Evolutionary conservation across 2,329 filamentous ascomycete genomes (phyloP).

Genomic region (Penicillium sp.): DNA sequence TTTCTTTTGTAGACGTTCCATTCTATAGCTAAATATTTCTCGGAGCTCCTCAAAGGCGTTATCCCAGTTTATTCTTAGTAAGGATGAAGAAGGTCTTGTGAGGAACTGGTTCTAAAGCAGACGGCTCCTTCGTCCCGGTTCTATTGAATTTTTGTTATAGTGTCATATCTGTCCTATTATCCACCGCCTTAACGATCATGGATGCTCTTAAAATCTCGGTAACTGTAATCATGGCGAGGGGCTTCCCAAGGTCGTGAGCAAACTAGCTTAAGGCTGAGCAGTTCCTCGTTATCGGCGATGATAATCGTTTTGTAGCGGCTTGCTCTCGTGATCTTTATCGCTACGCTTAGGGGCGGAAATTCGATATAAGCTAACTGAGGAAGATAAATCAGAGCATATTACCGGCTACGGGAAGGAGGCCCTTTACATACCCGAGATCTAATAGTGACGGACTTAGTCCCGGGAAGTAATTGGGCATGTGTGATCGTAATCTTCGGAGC

Average conservation of each 20-base stretch:
- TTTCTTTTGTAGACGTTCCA: conserved; percentile 11
- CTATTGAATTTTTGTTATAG: not conserved
- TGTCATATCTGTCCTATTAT: not conserved
- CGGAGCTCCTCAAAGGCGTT: conserved; percentile 13
- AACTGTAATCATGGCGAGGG: conserved; percentile 1
- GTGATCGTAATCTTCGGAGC: not conserved
- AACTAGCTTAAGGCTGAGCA: not conserved
- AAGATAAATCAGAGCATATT: conserved; percentile 12
- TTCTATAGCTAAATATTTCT: conserved; percentile 14
- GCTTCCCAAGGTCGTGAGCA: not conserved
- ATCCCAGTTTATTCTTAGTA: not conserved
- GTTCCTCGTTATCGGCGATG: not conserved
- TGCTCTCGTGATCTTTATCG: not conserved
- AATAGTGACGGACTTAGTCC: not conserved
- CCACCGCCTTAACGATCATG: not conserved
- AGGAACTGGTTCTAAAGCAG: not conserved
- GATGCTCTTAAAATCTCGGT: not conserved
- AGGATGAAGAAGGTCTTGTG: not conserved
- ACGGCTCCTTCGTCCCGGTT: not conserved
- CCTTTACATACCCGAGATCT: not conserved
- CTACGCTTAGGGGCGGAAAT: not conserved
- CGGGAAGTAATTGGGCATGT: not conserved
- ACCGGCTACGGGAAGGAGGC: not conserved
- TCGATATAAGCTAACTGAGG: conserved; percentile 2
- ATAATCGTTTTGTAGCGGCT: not conserved